Percentiles rank a stretch among this genome's conserved stretches.
Conservation (phyloP, 2,329 filamentous ascomycete genomes). For the Phyllosticta capitalensis region DNA sequence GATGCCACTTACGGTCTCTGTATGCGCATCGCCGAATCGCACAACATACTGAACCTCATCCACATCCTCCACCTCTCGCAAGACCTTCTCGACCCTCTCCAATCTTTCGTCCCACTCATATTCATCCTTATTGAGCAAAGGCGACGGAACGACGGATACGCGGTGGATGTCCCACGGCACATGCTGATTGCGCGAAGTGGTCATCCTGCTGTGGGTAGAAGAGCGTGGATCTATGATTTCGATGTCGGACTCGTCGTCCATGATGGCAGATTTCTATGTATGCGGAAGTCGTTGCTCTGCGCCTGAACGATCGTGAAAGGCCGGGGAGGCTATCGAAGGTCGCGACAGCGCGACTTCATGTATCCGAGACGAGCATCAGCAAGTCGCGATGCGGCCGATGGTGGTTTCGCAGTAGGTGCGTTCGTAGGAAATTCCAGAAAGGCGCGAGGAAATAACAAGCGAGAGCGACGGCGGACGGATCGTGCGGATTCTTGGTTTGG, state of each 20-base stretch:
- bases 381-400: not conserved
- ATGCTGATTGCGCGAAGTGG: not conserved
- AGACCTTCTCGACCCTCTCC: constrained; percentile 29
- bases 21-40: constrained; percentile 30
- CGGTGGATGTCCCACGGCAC: not conserved
- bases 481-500: not conserved
- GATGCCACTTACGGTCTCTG: constrained; percentile 33
- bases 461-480: not conserved
- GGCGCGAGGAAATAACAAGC: not conserved
- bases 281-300: not conserved
- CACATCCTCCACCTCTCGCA: constrained; percentile 26
- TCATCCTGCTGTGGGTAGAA: not conserved
- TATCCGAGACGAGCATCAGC: not conserved
- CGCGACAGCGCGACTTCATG: not conserved
- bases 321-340: not conserved
- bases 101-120: constrained; percentile 25
- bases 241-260: not conserved
- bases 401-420: not conserved
- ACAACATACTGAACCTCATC: constrained; percentile 32
- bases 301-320: not conserved
- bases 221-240: not conserved
- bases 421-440: not conserved
- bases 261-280: not conserved
- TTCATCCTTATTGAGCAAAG: constrained; percentile 18
- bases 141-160: not conserved